These are phyloP conservation scores for Gliomastix tumulicola DNA, from an alignment of 2,329 filamentous ascomycete species.

Conservation along the genomic window DNA sequence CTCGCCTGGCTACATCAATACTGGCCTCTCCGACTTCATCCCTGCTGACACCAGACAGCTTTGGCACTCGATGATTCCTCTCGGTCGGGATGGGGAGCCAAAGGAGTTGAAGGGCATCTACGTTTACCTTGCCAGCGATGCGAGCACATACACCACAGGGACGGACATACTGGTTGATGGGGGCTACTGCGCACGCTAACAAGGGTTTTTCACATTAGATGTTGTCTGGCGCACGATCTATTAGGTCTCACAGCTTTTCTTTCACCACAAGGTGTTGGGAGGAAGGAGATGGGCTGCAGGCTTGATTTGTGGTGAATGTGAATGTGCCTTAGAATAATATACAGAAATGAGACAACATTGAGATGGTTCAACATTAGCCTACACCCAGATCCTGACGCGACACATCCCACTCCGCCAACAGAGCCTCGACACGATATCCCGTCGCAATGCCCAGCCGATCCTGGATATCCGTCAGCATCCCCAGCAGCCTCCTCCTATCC, in stretches of 20 bases:
- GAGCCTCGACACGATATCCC: neutral
- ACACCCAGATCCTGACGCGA: neutral
- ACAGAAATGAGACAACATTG: no score
- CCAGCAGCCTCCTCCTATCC: neutral
- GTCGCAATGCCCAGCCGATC: neutral
- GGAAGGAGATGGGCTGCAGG: no score
- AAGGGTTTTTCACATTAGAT: no score
- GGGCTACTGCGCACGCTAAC: conserved; percentile 36
- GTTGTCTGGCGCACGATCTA: no score
- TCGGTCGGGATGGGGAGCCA: conserved; percentile 56
- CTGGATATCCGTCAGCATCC: neutral
- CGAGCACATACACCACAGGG: conserved; percentile 63
- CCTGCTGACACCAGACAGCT: conserved; percentile 55
- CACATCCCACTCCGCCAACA: neutral
- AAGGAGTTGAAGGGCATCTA: conserved; percentile 66
- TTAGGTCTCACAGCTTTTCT: no score
- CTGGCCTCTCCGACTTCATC: conserved; percentile 54
- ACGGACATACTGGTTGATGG: conserved; percentile 62
- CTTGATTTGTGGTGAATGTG: no score
- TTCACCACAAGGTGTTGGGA: no score
- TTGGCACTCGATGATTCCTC: conserved; percentile 64
- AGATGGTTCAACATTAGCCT: no score
- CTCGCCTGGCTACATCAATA: conserved; percentile 57
- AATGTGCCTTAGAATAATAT: no score
- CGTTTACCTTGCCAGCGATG: conserved; percentile 65